Conservation (phyloP, 1,284 basidiomycete species). For the Fomitopsis schrenkii region DNA sequence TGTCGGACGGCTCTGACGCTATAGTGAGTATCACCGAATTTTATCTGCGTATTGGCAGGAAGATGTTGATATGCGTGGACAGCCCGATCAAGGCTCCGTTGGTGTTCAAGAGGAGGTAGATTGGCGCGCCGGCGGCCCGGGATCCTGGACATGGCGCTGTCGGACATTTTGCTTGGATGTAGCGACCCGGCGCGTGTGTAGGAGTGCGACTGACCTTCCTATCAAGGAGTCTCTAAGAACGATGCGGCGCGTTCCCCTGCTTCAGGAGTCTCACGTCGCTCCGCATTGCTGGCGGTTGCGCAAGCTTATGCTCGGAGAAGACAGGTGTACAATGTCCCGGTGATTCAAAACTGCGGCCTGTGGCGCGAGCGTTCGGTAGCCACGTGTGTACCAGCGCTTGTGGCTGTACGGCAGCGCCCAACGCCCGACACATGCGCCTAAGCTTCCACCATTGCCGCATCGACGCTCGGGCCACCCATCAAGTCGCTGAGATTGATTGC, state of each 20-base stretch:
- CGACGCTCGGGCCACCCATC: not conserved
- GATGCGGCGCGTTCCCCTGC: too few relatives aligned
- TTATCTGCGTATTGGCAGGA: not conserved
- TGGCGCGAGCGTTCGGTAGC: not conserved
- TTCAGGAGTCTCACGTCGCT: too few relatives aligned
- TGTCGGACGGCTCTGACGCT: constrained; percentile 11
- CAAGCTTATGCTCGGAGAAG: too few relatives aligned
- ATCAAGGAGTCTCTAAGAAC: too few relatives aligned
- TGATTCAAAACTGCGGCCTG: not conserved
- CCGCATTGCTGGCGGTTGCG: too few relatives aligned
- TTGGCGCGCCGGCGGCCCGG: not conserved
- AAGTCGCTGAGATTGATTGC: not conserved
- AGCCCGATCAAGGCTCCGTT: constrained; percentile 13
- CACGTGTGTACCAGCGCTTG: not conserved
- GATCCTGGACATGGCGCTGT: too few relatives aligned
- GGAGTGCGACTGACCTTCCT: too few relatives aligned
- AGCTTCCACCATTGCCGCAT: not conserved
- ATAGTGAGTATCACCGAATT: constrained; percentile 7
- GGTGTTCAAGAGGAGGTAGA: constrained; percentile 10
- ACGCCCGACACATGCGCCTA: not conserved
- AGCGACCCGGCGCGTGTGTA: too few relatives aligned
- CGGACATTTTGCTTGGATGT: too few relatives aligned
- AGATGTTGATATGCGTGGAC: not conserved
- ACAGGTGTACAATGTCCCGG: too few relatives aligned
- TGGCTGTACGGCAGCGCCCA: not conserved